Conservation (phyloP, 495 filamentous ascomycete species). For the Penicillium dipodomyicola region DNA sequence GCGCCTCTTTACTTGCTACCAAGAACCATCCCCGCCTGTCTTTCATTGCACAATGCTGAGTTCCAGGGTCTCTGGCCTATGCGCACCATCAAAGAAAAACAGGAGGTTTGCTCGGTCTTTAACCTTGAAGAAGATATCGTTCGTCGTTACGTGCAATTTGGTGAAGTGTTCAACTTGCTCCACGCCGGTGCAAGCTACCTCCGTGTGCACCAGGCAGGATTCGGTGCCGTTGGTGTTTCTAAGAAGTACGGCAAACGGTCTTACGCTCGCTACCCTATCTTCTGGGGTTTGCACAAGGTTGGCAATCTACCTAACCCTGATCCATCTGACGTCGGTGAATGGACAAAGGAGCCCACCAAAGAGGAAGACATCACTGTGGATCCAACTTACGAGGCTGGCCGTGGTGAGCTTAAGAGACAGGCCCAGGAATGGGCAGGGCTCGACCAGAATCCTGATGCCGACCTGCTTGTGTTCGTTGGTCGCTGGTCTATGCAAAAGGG, state of each 20-base stretch:
- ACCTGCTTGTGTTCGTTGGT: conserved; percentile 76
- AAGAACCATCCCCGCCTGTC: conserved; percentile 46
- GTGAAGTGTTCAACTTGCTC: conserved; percentile 68
- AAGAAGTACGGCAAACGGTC: conserved; percentile 73
- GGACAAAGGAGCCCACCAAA: conserved; percentile 54
- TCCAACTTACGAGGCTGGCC: conserved; percentile 52
- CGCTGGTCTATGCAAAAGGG: conserved; percentile 80
- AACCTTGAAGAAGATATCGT: conserved; percentile 49
- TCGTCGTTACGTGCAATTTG: conserved; percentile 54
- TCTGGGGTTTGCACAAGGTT: conserved; percentile 72
- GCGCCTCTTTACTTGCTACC: conserved; percentile 71
- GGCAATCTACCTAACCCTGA: conserved; percentile 74
- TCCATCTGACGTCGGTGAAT: conserved; percentile 69
- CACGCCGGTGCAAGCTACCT: conserved; percentile 72
- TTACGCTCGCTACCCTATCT: conserved; percentile 72
- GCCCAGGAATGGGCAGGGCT: conserved; percentile 78
- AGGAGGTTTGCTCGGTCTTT: conserved; percentile 70
- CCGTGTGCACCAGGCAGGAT: conserved; percentile 71
- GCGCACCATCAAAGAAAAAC: conserved; percentile 62
- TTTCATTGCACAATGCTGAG: conserved; percentile 65
- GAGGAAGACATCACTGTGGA: conserved; percentile 57
- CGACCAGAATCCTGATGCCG: conserved; percentile 64
- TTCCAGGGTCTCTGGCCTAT: conserved; percentile 78
- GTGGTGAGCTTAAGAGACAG: conserved; percentile 61
- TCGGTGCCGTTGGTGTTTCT: conserved; percentile 71